phyloP scores from a whole-genome alignment of 1,139 yeast genomes.

The Meyerozyma smithsonii region DNA sequence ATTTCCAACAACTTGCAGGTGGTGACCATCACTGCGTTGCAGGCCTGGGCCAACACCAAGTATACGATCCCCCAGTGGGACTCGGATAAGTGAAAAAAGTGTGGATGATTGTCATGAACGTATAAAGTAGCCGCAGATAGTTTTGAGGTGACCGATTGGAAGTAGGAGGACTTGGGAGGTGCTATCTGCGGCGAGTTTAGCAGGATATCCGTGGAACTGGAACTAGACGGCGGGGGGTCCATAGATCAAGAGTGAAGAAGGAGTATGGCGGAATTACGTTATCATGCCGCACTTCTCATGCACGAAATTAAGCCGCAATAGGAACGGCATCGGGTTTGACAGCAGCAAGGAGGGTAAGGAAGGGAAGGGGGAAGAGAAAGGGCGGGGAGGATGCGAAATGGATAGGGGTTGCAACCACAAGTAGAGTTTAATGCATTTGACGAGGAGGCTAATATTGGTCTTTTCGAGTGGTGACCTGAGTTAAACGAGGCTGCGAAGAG shows the following conservation, averaged over 20 bases:
- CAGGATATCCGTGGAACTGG: not conserved
- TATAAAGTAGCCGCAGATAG: not conserved
- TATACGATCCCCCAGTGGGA: constrained; percentile 37
- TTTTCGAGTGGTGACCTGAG: too few species aligned
- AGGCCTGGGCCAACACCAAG: constrained; percentile 56
- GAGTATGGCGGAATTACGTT: not conserved
- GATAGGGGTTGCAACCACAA: too few species aligned
- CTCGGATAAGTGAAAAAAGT: not conserved
- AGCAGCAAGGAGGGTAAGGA: not conserved
- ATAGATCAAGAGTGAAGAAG: not conserved
- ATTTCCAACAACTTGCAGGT: constrained; percentile 69
- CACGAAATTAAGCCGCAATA: constrained; percentile 1
- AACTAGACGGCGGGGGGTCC: not conserved
- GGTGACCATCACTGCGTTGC: constrained; percentile 72
- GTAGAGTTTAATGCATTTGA: too few species aligned
- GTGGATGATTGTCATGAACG: not conserved
- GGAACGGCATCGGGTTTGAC: not conserved
- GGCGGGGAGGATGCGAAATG: too few species aligned
- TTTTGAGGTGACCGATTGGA: not conserved
- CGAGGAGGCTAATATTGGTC: too few species aligned
- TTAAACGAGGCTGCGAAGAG: too few species aligned
- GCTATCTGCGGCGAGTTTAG: not conserved
- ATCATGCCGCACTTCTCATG: constrained; percentile 1
- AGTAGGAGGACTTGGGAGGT: not conserved
- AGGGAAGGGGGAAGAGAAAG: not conserved